Conservation (phyloP, 768 basidiomycete genomes). For the Naganishia antarctica region DNA sequence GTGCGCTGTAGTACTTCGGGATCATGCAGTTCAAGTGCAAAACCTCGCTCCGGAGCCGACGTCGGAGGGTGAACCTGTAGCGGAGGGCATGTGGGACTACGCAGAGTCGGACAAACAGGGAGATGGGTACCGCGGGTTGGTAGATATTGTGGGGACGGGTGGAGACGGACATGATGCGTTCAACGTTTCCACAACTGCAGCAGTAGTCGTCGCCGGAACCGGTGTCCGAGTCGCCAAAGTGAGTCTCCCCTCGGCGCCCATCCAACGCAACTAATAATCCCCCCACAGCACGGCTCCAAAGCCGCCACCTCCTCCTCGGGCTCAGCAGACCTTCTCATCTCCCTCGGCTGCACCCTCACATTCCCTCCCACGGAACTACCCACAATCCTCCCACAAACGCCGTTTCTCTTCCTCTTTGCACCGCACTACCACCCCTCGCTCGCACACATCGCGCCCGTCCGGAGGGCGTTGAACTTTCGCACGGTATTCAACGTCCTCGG, state of each 20-base stretch:
- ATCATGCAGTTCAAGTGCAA: constrained; percentile 55
- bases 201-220: constrained; percentile 82
- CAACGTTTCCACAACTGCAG: constrained; percentile 94
- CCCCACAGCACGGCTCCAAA: constrained; percentile 69
- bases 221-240: constrained; percentile 92
- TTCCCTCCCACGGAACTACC: constrained; percentile 58
- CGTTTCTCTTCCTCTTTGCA: constrained; percentile 90
- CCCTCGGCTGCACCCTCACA: constrained; percentile 64
- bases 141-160: constrained; percentile 88
- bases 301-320: constrained; percentile 93
- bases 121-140: constrained; percentile 47
- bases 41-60: constrained; percentile 11
- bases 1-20: constrained; percentile 68
- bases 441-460: constrained; percentile 72
- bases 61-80: constrained; percentile 12
- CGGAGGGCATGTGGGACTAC: constrained; percentile 44
- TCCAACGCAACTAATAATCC: too few relatives aligned
- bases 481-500: constrained; percentile 96
- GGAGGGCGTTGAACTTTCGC: constrained; percentile 82
- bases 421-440: constrained; percentile 88
- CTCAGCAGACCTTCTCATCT: constrained; percentile 83
- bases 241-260: constrained; percentile 36
- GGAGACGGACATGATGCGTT: constrained; percentile 94
- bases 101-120: constrained; percentile 42
- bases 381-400: constrained; percentile 56